Percentiles rank a stretch among this genome's conserved stretches.
Evolutionary conservation across 176 grass and related monocot genomes (phyloP).

Genomic region (Triticum urartu): DNA sequence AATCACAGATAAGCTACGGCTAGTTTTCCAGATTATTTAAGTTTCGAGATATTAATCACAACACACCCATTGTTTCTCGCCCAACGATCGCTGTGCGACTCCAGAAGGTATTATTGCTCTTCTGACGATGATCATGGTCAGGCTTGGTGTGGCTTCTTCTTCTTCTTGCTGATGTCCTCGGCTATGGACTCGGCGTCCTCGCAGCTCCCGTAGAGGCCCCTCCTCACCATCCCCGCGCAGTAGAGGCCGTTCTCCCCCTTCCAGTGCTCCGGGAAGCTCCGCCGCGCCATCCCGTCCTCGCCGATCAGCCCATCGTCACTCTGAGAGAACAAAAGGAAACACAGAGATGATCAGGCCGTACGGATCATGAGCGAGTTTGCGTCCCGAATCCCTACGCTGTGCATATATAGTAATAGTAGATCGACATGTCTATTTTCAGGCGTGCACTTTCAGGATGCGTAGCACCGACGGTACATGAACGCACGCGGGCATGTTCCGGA

Average conservation of each 20-base stretch:
- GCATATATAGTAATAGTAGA: neutral
- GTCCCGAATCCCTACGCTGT: neutral
- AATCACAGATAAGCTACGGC: neutral
- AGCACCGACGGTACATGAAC: neutral
- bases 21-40: neutral
- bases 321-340: neutral
- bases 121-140: neutral
- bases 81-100: neutral
- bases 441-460: conserved; percentile 2
- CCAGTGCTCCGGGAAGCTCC: conserved; percentile 45
- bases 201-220: conserved; percentile 51
- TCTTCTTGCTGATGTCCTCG: conserved; percentile 40
- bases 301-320: conserved; percentile 42
- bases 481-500: neutral
- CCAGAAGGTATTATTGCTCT: neutral
- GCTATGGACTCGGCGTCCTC: conserved; percentile 54
- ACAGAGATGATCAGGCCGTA: neutral
- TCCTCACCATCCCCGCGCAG: conserved; percentile 45
- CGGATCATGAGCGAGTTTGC: neutral
- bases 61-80: neutral
- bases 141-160: neutral
- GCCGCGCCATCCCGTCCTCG: conserved; percentile 50
- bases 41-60: neutral
- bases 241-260: conserved; percentile 57
- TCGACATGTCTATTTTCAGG: neutral